These are phyloP conservation scores for Chrysopogon serrulatus DNA, from an alignment of 176 grass and related monocot species.

Conservation along the genomic window DNA sequence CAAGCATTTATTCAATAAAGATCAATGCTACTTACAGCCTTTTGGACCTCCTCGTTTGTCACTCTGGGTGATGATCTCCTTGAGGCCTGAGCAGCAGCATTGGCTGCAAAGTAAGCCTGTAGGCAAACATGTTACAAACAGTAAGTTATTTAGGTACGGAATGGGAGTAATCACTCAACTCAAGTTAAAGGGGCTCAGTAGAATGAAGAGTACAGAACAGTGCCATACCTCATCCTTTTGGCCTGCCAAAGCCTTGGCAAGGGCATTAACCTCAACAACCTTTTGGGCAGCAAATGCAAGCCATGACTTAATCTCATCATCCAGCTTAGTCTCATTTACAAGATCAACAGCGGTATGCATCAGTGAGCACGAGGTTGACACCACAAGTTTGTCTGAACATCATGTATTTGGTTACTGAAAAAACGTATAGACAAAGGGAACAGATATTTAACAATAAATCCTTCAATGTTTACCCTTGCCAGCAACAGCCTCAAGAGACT, in stretches of 20 bases:
- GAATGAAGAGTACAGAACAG: background rate
- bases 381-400: slow-evolving; percentile 86
- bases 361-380: slow-evolving; percentile 91
- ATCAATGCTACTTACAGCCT: slow-evolving; percentile 64
- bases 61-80: slow-evolving; percentile 87
- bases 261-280: slow-evolving; percentile 93
- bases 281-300: slow-evolving; percentile 97
- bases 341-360: slow-evolving; percentile 99
- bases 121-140: slow-evolving; percentile 21
- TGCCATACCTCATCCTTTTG: slow-evolving; percentile 67
- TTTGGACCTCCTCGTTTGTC: slow-evolving; percentile 88
- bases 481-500: slow-evolving; percentile 66
- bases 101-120: slow-evolving; percentile 83
- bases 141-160: background rate
- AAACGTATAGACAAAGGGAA: background rate
- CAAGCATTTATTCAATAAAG: background rate
- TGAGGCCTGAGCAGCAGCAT: slow-evolving; percentile 82
- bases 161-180: background rate
- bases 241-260: slow-evolving; percentile 83
- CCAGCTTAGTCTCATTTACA: slow-evolving; percentile 88
- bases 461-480: slow-evolving; percentile 61
- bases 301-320: slow-evolving; percentile 96
- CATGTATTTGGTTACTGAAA: slow-evolving; percentile 19
- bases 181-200: background rate
- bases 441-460: slow-evolving; percentile 8